A percentile compares a stretch with the other conserved stretches of the same genome.
phyloP scores from a whole-genome alignment of 1,139 yeast genomes.

The Diutina pseudorugosa region DNA sequence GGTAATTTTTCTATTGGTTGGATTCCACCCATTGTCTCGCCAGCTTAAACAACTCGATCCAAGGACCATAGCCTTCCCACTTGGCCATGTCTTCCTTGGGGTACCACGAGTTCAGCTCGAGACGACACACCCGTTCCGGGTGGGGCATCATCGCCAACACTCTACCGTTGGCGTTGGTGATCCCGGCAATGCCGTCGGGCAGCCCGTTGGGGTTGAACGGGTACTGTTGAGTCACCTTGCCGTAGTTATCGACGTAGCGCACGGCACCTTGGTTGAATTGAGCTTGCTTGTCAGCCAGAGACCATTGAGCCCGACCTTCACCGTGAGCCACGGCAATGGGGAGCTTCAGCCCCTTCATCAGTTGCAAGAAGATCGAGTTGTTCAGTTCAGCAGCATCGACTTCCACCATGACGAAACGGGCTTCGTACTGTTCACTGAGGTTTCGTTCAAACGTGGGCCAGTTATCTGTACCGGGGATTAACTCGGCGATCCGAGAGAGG shows the following conservation, averaged over 20 bases:
- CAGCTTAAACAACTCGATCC: conserved; percentile 87
- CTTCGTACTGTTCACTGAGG: conserved; percentile 90
- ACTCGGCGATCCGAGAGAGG: conserved; percentile 71
- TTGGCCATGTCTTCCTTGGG: conserved; percentile 54
- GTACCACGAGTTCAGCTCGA: conserved; percentile 85
- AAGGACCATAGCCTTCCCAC: conserved; percentile 79
- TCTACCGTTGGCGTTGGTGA: conserved; percentile 82
- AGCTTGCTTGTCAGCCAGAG: conserved; percentile 27
- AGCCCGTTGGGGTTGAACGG: conserved; percentile 98
- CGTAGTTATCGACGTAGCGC: conserved; percentile 84
- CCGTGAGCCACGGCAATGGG: conserved; percentile 99
- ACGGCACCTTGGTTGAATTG: conserved; percentile 26
- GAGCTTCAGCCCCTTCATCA: conserved; percentile 83
- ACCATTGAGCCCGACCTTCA: conserved; percentile 85
- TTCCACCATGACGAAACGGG: conserved; percentile 87
- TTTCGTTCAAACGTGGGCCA: conserved; percentile 98
- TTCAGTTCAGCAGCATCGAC: conserved; percentile 37
- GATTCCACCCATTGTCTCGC: conserved; percentile 95
- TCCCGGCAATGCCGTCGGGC: conserved; percentile 87
- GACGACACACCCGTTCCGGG: conserved; percentile 89
- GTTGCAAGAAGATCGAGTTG: conserved; percentile 67
- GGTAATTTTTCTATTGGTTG: too few relatives aligned
- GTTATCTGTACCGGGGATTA: conserved; percentile 89
- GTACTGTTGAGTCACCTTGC: conserved; percentile 65
- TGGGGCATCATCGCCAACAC: conserved; percentile 99